Evolutionary conservation across 495 filamentous ascomycete species (phyloP), one percentile per base, ranked within the genome.

Genomic region (Amphirosellinia nigrospora): DNA sequence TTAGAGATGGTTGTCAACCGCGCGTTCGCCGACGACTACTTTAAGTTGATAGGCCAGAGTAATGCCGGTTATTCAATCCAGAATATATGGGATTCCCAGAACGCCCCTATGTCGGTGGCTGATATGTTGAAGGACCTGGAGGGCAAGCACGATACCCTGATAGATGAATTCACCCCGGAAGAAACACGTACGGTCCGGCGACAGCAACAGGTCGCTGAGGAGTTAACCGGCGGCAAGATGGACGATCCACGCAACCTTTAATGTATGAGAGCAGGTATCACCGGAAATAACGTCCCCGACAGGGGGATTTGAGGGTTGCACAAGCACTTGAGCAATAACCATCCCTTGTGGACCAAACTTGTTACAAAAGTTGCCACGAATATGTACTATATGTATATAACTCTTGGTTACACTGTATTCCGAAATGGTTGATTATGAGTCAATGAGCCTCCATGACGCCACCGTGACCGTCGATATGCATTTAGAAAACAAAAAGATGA

Each of bases 141-240:
- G 23, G 71, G 77, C 28, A 55, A 58, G n/a, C 66, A 73, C 23
- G 73, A 52, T 56, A 70, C 21, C n/a, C 13, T 73, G 0, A 52
- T 75, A 23, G 60, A 72, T 19, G 67, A 71, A 34, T 32, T 68
- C 15, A 73, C 72, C 64, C 26, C 73, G 4, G 69, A 73, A 11
- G 66, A 55, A 43, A 66, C 65, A 11, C 74, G 72, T 66, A 80
- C 81, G 10, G 64, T 73, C 2, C 68, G 74, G 70, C 71, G 83
- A 59, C 83, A 84, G 72, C 82, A 80, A 77, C 71, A 64, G 38
- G 79, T 84, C 9, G 81, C 84, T 6, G 84, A 86, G 74, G 83
- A 82, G 74, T 70, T 86, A 67, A 84, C 82, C n/a, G 84, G 83
- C 39, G 81, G 83, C 62, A 86, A 82, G 77, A 73, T 85, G 69